Percentiles rank a stretch among this genome's conserved stretches.
phyloP scores from a whole-genome alignment of 1,284 basidiomycete species.

The Cryptococcus neoformans region DNA sequence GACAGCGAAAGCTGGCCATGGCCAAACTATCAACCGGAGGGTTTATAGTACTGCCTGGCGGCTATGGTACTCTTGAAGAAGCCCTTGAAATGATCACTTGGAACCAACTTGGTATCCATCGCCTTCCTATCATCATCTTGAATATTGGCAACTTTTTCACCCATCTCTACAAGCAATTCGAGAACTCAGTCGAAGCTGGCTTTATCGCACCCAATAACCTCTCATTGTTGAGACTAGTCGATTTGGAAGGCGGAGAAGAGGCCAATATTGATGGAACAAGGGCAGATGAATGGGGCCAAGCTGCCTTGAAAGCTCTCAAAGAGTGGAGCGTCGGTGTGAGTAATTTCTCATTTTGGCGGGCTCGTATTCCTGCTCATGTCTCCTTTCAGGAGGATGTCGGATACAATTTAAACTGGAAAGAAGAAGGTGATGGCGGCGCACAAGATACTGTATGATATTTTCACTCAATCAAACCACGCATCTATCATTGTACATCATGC shows the following conservation, averaged over 20 bases:
- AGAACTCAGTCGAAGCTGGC: slow-evolving; percentile 63
- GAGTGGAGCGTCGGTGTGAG: slow-evolving; percentile 56
- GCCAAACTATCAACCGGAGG: slow-evolving; percentile 65
- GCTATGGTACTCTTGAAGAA: slow-evolving; percentile 91
- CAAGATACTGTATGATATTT: background rate
- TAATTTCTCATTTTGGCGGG: background rate
- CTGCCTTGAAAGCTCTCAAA: slow-evolving; percentile 63
- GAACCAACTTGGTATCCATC: slow-evolving; percentile 75
- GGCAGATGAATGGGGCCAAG: slow-evolving; percentile 67
- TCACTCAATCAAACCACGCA: background rate
- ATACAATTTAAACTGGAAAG: slow-evolving; percentile 38
- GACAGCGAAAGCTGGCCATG: slow-evolving; percentile 76
- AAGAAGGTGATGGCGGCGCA: no score
- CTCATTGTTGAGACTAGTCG: slow-evolving; percentile 63
- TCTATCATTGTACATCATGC: background rate
- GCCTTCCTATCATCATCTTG: slow-evolving; percentile 70
- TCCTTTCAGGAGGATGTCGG: slow-evolving; percentile 28
- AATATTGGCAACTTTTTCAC: slow-evolving; percentile 77
- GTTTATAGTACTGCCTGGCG: slow-evolving; percentile 85
- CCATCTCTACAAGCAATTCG: slow-evolving; percentile 69
- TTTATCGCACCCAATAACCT: slow-evolving; percentile 68
- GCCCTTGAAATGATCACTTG: slow-evolving; percentile 88
- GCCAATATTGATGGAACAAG: slow-evolving; percentile 57
- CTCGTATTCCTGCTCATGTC: background rate
- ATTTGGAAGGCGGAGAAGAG: slow-evolving; percentile 59